A percentile compares a stretch with the other conserved stretches of the same genome.
Conservation (phyloP, 768 basidiomycete species). For the Mycena vitilis region DNA sequence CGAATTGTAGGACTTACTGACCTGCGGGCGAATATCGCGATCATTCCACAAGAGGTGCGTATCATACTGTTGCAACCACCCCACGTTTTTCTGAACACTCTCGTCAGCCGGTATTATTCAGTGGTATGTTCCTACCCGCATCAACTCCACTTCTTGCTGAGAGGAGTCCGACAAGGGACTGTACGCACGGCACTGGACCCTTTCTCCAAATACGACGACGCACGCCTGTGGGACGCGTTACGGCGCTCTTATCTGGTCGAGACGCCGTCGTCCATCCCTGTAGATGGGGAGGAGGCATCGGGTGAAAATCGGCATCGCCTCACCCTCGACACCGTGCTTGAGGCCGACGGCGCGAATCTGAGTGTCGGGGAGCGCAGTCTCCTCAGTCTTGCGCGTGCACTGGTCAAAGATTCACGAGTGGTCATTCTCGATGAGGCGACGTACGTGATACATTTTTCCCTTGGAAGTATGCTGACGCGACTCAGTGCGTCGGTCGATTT, state of each 20-base stretch:
- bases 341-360: slow-evolving; percentile 80
- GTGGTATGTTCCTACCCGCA: slow-evolving; percentile 46
- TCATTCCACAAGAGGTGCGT: slow-evolving; percentile 77
- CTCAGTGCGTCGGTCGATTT: slow-evolving; percentile 77
- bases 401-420: slow-evolving; percentile 74
- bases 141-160: too few relatives aligned
- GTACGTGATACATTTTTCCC: slow-evolving; percentile 37
- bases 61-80: too few relatives aligned
- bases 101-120: slow-evolving; percentile 64
- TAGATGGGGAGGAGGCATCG: slow-evolving; percentile 53
- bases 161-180: slow-evolving; percentile 14
- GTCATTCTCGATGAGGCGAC: slow-evolving; percentile 87
- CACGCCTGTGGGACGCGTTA: slow-evolving; percentile 77
- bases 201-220: slow-evolving; percentile 73
- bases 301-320: slow-evolving; percentile 57
- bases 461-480: background rate
- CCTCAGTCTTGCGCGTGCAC: slow-evolving; percentile 81
- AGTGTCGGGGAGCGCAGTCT: slow-evolving; percentile 79
- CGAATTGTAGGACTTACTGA: too few relatives aligned
- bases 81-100: background rate
- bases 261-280: slow-evolving; percentile 27
- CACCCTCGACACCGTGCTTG: slow-evolving; percentile 78
- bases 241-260: slow-evolving; percentile 62
- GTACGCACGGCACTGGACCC: slow-evolving; percentile 49
- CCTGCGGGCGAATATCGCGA: slow-evolving; percentile 44